Evolutionary conservation across 2,329 filamentous ascomycete species (phyloP).

Genomic region (Macrophomina tecta): DNA sequence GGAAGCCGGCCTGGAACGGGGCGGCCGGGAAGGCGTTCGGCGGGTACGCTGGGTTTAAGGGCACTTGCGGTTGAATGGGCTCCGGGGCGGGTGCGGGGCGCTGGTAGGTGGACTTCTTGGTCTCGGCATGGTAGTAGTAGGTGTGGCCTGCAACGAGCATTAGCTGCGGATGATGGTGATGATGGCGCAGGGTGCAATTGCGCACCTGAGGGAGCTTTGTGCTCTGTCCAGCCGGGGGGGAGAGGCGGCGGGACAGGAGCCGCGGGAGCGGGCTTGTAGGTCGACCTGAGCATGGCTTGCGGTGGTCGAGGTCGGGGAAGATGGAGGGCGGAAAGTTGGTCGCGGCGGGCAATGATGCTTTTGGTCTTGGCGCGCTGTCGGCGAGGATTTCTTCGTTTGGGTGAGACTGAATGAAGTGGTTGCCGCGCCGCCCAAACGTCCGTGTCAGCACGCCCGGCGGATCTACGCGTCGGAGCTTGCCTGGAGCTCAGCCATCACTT

Average conservation of each 20-base stretch:
- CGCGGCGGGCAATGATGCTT: conserved; percentile 39
- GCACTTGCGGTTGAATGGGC: conserved; percentile 31
- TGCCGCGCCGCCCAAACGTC: too few species aligned
- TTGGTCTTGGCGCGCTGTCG: conserved; percentile 29
- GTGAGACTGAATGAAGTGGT: too few species aligned
- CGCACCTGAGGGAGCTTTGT: conserved; percentile 78
- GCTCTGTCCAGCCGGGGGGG: conserved; percentile 87
- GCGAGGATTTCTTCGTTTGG: not conserved
- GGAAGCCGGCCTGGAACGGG: conserved; percentile 48
- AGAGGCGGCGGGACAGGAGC: conserved; percentile 61
- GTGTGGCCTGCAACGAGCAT: conserved; percentile 64
- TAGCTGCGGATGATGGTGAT: conserved; percentile 32
- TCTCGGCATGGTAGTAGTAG: conserved; percentile 85
- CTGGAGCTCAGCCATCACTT: conserved; percentile 40
- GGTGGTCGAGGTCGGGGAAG: conserved; percentile 30
- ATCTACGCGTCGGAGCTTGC: conserved; percentile 32
- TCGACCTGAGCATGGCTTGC: conserved; percentile 72
- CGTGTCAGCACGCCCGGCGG: not conserved
- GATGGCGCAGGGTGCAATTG: conserved; percentile 18
- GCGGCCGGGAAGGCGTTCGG: conserved; percentile 36
- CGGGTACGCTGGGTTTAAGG: not conserved
- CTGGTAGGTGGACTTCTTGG: conserved; percentile 86
- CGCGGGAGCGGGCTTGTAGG: conserved; percentile 66
- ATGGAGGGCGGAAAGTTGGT: conserved; percentile 33
- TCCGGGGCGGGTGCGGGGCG: conserved; percentile 59